Evolutionary conservation across 106 monocot species (phyloP).

Genomic region (Amphibolis antarctica): DNA sequence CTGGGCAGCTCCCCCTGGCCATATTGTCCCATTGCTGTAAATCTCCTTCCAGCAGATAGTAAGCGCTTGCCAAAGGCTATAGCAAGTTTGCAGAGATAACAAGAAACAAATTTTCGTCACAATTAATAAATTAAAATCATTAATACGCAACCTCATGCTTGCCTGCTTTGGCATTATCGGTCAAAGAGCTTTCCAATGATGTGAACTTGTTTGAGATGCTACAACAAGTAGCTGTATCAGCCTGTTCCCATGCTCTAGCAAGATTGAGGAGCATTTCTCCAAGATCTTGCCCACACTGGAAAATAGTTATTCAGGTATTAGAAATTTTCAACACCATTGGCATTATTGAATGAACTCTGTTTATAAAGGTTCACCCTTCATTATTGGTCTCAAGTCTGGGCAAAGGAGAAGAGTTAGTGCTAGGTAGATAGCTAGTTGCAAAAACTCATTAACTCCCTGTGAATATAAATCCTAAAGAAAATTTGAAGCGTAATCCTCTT

Average conservation of each 20-base stretch:
- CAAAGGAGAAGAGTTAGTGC: too few species aligned
- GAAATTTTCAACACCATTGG: background rate
- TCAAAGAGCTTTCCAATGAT: constrained; percentile 8
- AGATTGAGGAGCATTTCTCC: constrained; percentile 18
- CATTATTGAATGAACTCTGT: too few species aligned
- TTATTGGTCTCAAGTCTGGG: too few species aligned
- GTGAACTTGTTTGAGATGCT: constrained; percentile 16
- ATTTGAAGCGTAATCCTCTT: too few species aligned
- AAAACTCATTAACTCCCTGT: too few species aligned
- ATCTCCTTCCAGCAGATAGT: constrained; percentile 24
- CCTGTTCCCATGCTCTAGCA: constrained; percentile 25
- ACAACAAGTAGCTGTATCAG: constrained; percentile 17
- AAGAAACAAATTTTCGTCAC: background rate
- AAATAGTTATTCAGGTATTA: background rate
- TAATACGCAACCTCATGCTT: constrained; percentile 14
- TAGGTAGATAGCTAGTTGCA: too few species aligned
- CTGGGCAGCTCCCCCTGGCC: constrained; percentile 20
- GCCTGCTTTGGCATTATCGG: constrained; percentile 27
- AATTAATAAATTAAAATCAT: background rate
- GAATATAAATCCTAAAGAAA: too few species aligned
- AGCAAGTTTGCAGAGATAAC: constrained; percentile 2
- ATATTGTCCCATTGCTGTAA: constrained; percentile 25
- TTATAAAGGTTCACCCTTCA: too few species aligned
- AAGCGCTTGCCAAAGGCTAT: constrained; percentile 22
- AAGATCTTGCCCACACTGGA: constrained; percentile 26